Percentiles rank a stretch among this genome's conserved stretches.
phyloP scores from a whole-genome alignment of 306 rosid species.

The Sesbania bispinosa region DNA sequence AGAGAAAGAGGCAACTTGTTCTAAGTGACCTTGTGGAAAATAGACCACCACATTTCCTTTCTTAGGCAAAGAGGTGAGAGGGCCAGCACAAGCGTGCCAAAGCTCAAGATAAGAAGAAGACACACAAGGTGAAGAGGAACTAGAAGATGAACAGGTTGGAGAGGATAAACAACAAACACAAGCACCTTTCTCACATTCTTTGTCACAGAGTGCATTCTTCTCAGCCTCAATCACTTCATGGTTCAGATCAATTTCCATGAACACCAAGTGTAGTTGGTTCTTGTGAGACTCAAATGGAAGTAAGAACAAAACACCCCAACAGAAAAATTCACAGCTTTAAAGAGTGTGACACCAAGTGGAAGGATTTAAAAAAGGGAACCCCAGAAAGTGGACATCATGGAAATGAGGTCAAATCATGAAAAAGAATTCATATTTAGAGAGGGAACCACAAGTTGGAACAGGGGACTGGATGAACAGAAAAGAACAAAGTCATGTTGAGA shows the following conservation, averaged over 20 bases:
- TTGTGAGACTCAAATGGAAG: slow-evolving; percentile 30
- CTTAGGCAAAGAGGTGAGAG: slow-evolving; percentile 83
- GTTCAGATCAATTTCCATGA: slow-evolving; percentile 98
- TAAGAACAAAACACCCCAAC: slow-evolving; percentile 21
- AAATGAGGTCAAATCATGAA: slow-evolving; percentile 58
- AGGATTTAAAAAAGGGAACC: slow-evolving; percentile 15
- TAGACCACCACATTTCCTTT: slow-evolving; percentile 90
- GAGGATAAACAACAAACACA: slow-evolving; percentile 58
- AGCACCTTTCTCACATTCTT: slow-evolving; percentile 53
- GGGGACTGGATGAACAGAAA: slow-evolving; percentile 44
- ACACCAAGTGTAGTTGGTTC: slow-evolving; percentile 39
- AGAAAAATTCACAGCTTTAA: slow-evolving; percentile 7
- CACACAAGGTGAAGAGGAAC: slow-evolving; percentile 46
- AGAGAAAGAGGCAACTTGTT: slow-evolving; percentile 68
- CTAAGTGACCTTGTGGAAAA: slow-evolving; percentile 96
- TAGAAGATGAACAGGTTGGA: slow-evolving; percentile 67
- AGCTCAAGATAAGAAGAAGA: slow-evolving; percentile 90
- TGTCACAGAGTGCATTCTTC: slow-evolving; percentile 55
- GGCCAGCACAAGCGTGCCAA: slow-evolving; percentile 99
- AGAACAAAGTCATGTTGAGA: slow-evolving; percentile 40
- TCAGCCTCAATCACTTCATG: slow-evolving; percentile 71
- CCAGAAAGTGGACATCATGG: slow-evolving; percentile 39
- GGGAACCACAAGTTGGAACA: slow-evolving; percentile 41
- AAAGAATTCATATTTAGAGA: slow-evolving; percentile 39
- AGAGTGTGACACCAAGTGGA: slow-evolving; percentile 35